Conservation (phyloP, 768 basidiomycete species). For the Lentinus brumalis region DNA sequence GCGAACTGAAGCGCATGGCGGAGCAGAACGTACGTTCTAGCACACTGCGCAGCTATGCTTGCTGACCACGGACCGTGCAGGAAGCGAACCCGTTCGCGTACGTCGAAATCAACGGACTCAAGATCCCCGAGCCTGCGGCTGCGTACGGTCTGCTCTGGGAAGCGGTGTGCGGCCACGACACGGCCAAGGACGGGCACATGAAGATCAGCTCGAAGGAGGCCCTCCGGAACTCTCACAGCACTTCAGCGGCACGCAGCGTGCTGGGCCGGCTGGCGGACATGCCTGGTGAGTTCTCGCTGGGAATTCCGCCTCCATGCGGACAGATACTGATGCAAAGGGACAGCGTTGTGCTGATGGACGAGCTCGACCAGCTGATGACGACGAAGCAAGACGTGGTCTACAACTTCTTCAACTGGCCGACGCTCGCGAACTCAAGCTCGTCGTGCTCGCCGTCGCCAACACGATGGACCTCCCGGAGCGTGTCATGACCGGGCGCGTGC, state of each 20-base stretch:
- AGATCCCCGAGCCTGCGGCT: conserved; percentile 86
- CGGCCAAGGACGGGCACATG: conserved; percentile 59
- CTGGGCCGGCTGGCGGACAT: conserved; percentile 73
- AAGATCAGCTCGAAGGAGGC: conserved; percentile 80
- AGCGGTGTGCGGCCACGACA: conserved; percentile 81
- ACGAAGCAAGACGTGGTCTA: conserved; percentile 98
- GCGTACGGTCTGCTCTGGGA: conserved; percentile 95
- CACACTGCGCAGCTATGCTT: no score
- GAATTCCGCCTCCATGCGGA: background rate
- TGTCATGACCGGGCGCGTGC: conserved; percentile 88
- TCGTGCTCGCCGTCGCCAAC: conserved; percentile 96
- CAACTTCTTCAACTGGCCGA: conserved; percentile 99
- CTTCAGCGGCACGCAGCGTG: conserved; percentile 65
- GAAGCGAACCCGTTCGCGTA: conserved; percentile 95
- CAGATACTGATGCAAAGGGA: background rate
- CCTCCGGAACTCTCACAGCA: conserved; percentile 73
- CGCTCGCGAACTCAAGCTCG: conserved; percentile 83
- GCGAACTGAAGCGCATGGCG: conserved; percentile 89
- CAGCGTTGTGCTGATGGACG: conserved; percentile 97
- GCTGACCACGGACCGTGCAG: conserved; percentile 40
- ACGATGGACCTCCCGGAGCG: conserved; percentile 98
- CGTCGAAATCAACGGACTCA: conserved; percentile 91
- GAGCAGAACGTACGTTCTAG: conserved; percentile 72
- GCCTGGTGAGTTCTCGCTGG: conserved; percentile 87
- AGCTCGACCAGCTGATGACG: conserved; percentile 95